A percentile compares a stretch with the other conserved stretches of the same genome.
Conservation (phyloP, 2,329 filamentous ascomycete species). For the Trichoderma breve region DNA sequence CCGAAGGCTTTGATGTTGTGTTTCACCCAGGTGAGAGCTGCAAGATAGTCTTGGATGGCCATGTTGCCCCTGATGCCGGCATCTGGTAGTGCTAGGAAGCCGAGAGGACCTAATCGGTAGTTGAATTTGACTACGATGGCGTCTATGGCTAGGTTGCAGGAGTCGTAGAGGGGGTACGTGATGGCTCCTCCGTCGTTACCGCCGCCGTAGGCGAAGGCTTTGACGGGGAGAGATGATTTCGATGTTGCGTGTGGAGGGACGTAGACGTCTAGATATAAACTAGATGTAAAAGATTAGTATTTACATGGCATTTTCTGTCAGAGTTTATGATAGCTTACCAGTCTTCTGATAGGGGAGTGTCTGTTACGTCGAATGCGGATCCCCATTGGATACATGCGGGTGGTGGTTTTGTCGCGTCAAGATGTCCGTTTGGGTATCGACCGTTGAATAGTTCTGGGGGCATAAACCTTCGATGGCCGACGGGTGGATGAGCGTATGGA, state of each 20-base stretch:
- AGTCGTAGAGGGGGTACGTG: background rate
- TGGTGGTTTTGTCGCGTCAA: background rate
- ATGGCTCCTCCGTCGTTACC: background rate
- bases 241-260: background rate
- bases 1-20: background rate
- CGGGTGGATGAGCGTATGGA: background rate
- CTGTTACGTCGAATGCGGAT: background rate
- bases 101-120: background rate
- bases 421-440: background rate
- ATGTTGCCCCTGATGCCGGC: background rate
- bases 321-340: background rate
- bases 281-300: background rate
- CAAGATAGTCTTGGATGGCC: background rate
- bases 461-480: background rate
- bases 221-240: background rate
- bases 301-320: background rate
- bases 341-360: background rate
- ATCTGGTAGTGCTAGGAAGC: background rate
- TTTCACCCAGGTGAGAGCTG: background rate
- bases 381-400: background rate
- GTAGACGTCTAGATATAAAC: background rate
- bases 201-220: background rate
- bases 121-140: background rate
- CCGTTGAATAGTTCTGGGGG: background rate
- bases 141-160: background rate